A percentile compares a stretch with the other conserved stretches of the same genome.
Evolutionary conservation across 2,329 filamentous ascomycete species (phyloP).

Genomic region (Cadophora gregata): DNA sequence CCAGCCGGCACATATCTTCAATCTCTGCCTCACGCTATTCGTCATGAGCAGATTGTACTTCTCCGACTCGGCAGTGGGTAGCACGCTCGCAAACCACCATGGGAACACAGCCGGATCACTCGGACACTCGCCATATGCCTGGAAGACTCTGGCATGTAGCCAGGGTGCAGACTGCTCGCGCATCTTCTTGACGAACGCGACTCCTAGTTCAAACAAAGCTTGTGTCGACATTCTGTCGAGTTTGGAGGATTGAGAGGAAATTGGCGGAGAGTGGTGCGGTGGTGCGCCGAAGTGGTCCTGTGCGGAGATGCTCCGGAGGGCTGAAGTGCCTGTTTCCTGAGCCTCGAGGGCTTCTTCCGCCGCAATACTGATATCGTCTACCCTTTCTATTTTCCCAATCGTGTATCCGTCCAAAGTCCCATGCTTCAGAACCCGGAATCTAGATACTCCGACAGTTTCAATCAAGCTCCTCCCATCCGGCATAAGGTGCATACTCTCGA

Average conservation of each 20-base stretch:
- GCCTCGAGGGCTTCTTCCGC: conserved; percentile 82
- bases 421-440: conserved; percentile 74
- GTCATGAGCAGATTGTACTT: conserved; percentile 79
- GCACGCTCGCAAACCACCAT: conserved; percentile 87
- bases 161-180: conserved; percentile 72
- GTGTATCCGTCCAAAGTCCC: conserved; percentile 76
- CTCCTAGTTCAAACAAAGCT: conserved; percentile 68
- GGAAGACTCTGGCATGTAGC: conserved; percentile 74
- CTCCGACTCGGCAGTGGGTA: conserved; percentile 78
- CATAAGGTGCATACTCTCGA: conserved; percentile 75
- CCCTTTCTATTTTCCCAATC: conserved; percentile 74
- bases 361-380: conserved; percentile 81
- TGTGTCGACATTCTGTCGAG: conserved; percentile 64
- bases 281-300: conserved; percentile 34
- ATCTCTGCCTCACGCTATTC: conserved; percentile 76
- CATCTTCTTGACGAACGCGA: conserved; percentile 73
- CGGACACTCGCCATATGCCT: conserved; percentile 79
- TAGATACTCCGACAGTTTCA: conserved; percentile 76
- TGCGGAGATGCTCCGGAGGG: conserved; percentile 26
- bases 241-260: not conserved
- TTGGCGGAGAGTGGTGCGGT: conserved; percentile 26
- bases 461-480: conserved; percentile 83
- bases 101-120: conserved; percentile 77
- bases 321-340: conserved; percentile 58
- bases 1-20: conserved; percentile 86